These are phyloP conservation scores for Thelonectria rubi DNA, from an alignment of 2,329 filamentous ascomycete genomes.

Conservation along the genomic window DNA sequence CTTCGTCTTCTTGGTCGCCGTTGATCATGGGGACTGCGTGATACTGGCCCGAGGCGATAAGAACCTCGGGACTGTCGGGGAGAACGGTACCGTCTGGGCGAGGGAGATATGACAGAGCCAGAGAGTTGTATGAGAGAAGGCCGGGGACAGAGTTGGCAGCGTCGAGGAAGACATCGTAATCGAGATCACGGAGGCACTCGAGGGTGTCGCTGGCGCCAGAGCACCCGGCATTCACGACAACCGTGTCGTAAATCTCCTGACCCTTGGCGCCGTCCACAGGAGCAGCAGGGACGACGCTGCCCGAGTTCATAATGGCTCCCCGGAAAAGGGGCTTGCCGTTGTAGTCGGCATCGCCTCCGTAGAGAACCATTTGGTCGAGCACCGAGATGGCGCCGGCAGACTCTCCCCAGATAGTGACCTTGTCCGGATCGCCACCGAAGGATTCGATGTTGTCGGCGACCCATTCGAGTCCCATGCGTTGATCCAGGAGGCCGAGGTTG, in stretches of 20 bases:
- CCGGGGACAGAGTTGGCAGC: constrained; percentile 76
- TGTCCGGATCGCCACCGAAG: constrained; percentile 82
- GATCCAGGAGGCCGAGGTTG: constrained; percentile 78
- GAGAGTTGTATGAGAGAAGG: constrained; percentile 71
- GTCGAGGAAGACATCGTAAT: constrained; percentile 68
- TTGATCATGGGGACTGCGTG: constrained; percentile 63
- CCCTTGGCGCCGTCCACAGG: constrained; percentile 72
- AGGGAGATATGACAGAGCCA: constrained; percentile 78
- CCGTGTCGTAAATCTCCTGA: constrained; percentile 70
- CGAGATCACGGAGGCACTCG: constrained; percentile 69
- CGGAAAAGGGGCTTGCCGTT: constrained; percentile 80
- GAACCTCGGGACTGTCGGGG: constrained; percentile 68
- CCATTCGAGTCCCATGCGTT: constrained; percentile 78
- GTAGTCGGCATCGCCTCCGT: constrained; percentile 76
- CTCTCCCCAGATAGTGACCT: constrained; percentile 83
- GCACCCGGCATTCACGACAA: constrained; percentile 71
- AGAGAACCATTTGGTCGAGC: constrained; percentile 78
- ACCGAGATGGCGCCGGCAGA: constrained; percentile 77
- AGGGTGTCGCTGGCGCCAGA: constrained; percentile 64
- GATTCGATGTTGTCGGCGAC: constrained; percentile 78
- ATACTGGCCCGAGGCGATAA: constrained; percentile 60
- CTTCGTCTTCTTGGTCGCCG: constrained; percentile 83
- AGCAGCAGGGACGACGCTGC: constrained; percentile 68
- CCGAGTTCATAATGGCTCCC: constrained; percentile 81
- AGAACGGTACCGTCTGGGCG: constrained; percentile 74